A percentile compares a stretch with the other conserved stretches of the same genome.
These are phyloP conservation scores for Penicillium roqueforti DNA, from an alignment of 495 filamentous ascomycete genomes.

Conservation along the genomic window DNA sequence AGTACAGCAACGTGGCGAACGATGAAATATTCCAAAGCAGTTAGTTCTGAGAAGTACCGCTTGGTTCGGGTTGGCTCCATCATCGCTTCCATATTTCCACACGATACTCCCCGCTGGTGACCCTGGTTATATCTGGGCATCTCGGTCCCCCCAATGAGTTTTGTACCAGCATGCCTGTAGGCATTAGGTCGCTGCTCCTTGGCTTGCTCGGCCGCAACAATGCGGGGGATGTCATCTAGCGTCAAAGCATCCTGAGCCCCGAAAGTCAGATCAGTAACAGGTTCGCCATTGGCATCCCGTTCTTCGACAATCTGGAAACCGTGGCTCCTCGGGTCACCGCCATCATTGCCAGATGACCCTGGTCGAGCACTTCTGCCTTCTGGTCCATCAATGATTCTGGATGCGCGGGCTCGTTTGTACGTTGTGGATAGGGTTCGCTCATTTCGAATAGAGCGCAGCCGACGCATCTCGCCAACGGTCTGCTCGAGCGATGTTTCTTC, in stretches of 20 bases:
- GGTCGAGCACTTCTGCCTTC: constrained; percentile 73
- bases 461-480: constrained; percentile 89
- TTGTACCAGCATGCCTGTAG: constrained; percentile 68
- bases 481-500: constrained; percentile 84
- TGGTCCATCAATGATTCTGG: constrained; percentile 87
- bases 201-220: constrained; percentile 93
- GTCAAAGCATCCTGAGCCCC: constrained; percentile 89
- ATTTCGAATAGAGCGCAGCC: constrained; percentile 85
- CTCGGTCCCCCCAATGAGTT: constrained; percentile 59
- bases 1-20: constrained; percentile 92
- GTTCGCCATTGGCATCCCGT: constrained; percentile 66
- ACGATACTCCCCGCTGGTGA: constrained; percentile 75
- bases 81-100: constrained; percentile 50
- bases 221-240: constrained; percentile 94
- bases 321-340: constrained; percentile 50
- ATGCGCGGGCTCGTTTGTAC: constrained; percentile 83
- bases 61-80: constrained; percentile 48
- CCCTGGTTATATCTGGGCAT: constrained; percentile 67
- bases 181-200: constrained; percentile 87
- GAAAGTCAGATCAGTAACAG: constrained; percentile 72
- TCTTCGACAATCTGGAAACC: constrained; percentile 85
- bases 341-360: constrained; percentile 71
- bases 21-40: constrained; percentile 95
- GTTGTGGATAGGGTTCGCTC: constrained; percentile 91
- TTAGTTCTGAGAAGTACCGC: constrained; percentile 93